A percentile compares a stretch with the other conserved stretches of the same genome.
These are phyloP conservation scores for Coemansia sp. DNA, from an alignment of 192 early-diverging fungal genomes.

Conservation along the genomic window DNA sequence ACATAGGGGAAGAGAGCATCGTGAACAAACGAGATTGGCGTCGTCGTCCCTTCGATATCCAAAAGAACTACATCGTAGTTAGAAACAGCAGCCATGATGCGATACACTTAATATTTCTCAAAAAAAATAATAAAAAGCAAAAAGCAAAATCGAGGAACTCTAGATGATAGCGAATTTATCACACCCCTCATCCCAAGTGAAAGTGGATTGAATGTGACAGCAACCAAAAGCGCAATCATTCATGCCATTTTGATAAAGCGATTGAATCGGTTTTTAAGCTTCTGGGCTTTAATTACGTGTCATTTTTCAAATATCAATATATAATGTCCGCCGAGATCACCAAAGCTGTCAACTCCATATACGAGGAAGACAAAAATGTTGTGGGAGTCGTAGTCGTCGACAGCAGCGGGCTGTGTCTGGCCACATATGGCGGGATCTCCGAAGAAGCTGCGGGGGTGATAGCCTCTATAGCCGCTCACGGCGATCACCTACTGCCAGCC, in stretches of 20 bases:
- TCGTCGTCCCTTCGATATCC: slow-evolving; percentile 97
- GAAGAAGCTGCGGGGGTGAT: slow-evolving; percentile 46
- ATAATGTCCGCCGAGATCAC: slow-evolving; percentile 42
- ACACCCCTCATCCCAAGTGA: not conserved
- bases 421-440: slow-evolving; percentile 26
- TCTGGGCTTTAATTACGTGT: not conserved
- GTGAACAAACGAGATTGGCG: slow-evolving; percentile 95
- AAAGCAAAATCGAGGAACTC: not conserved
- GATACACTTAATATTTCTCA: not conserved
- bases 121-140: not conserved
- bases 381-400: slow-evolving; percentile 40
- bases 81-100: not conserved
- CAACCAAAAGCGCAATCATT: not conserved
- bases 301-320: not conserved
- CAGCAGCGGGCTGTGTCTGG: slow-evolving; percentile 46
- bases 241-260: not conserved
- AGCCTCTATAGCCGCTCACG: slow-evolving; percentile 31
- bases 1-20: slow-evolving; percentile 93
- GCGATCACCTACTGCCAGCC: slow-evolving; percentile 18
- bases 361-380: slow-evolving; percentile 28
- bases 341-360: slow-evolving; percentile 26
- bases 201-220: not conserved
- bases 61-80: slow-evolving; percentile 56
- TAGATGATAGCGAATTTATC: not conserved
- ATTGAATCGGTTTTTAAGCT: not conserved